A percentile compares a stretch with the other conserved stretches of the same genome.
phyloP scores from a whole-genome alignment of 169 alveolate species.

The Eimeria necatrix region DNA sequence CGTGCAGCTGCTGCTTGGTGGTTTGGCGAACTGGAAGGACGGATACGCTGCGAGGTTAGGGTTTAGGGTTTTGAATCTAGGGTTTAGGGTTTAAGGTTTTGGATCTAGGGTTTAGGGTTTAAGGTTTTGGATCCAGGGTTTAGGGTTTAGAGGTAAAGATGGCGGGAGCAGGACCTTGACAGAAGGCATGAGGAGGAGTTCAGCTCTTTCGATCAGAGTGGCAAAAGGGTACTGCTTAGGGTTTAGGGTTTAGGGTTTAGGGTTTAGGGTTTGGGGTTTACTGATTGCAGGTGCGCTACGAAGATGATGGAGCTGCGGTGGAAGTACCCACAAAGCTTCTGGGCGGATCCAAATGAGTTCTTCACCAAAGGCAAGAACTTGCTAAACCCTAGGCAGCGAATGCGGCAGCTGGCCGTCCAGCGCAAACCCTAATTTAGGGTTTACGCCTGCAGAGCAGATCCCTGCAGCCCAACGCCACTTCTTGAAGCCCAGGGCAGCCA shows the following conservation, averaged over 20 bases:
- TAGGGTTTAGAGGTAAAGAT: too few species aligned
- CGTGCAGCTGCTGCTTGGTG: conserved; percentile 94
- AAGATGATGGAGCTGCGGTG: conserved; percentile 85
- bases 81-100: too few species aligned
- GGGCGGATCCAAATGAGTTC: conserved; percentile 95
- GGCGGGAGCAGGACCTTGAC: too few species aligned
- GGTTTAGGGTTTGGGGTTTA: conserved; percentile 10
- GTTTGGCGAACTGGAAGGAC: conserved; percentile 92
- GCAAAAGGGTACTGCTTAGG: background rate
- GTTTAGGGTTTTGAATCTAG: background rate
- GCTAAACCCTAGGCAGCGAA: background rate
- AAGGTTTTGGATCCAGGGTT: too few species aligned
- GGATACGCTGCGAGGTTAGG: conserved; percentile 89
- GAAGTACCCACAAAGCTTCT: conserved; percentile 92
- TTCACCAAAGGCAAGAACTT: conserved; percentile 88
- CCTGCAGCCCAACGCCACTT: background rate
- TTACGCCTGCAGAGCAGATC: too few species aligned
- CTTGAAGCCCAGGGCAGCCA: background rate
- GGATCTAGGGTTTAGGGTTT: background rate
- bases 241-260: background rate
- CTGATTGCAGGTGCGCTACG: conserved; percentile 84
- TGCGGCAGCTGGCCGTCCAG: background rate
- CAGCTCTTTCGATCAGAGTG: too few species aligned
- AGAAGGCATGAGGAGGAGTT: too few species aligned
- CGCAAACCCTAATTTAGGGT: too few species aligned